Base-by-base conservation (phyloP, 2,329 filamentous ascomycete genomes). In the Penicillium sp. region DNA sequence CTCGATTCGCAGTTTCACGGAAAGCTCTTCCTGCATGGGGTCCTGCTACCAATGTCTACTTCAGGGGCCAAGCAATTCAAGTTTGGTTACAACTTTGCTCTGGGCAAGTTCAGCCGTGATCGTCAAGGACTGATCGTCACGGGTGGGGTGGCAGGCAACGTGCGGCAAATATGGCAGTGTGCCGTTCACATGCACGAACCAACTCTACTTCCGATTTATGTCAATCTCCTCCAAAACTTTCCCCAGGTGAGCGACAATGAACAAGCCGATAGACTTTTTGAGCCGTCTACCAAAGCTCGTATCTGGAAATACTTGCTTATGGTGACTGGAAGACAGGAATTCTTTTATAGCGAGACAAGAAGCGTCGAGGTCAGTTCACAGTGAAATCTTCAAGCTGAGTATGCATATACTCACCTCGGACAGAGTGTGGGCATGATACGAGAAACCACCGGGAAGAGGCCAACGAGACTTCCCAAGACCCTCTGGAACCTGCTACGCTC, bases 181-280 rank as follows among this genome's bases (percentile, higher is more conserved):
- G 42, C 42, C 21, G 6, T 43, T 8, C 42, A 16, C 22, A 43
- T 27, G 40, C 18, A 50, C 21, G 38, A 49, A 16, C n/a, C 29
- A 2, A 16, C 21, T 9, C n/a, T 49, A 14, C 47, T 43, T 31
- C 38, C 38, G 31, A 43, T 49, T 7, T 49, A 49, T 24, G 24
- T 49, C 38, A 34, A 32, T 42, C 38, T 49, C 29, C 47, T 49
- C n/a, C 38, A 24, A 5, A 43, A 29, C 42, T 43, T 43, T n/a
- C 22, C 42, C 22, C 42, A 43, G 11, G 42, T 29, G 22, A 21
- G 21, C 21, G 42, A 43, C 27, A 16, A 29, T 29, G 42, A 43
- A n/a, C 22, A 27, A n/a, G 42, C 42, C 22, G 42, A 43, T 43
- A 27, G 10, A 29, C 42, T 43, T 27, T n/a, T 43, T 21, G 42